Percentiles rank a stretch among this genome's conserved stretches.
These are phyloP conservation scores for Atkinsonella hypoxylon DNA, from an alignment of 2,329 filamentous ascomycete genomes.

Conservation along the genomic window DNA sequence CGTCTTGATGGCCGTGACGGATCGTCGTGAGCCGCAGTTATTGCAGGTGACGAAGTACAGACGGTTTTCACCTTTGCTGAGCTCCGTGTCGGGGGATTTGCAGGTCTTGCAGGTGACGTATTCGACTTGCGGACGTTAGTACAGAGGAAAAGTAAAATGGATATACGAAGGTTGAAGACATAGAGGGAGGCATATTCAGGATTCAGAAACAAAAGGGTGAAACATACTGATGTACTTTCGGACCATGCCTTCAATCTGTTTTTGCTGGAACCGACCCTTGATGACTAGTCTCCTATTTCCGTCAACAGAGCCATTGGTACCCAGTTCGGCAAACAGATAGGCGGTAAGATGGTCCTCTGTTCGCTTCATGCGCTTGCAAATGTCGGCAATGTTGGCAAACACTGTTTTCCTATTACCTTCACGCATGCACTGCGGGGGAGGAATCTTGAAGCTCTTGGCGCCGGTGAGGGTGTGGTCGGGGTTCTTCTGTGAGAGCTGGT, in stretches of 20 bases:
- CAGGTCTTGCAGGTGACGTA: slow-evolving; percentile 99
- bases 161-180: no score
- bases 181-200: background rate
- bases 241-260: slow-evolving; percentile 96
- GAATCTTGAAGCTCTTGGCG: slow-evolving; percentile 96
- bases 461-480: slow-evolving; percentile 85
- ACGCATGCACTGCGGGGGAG: slow-evolving; percentile 93
- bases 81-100: slow-evolving; percentile 83
- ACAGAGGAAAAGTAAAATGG: background rate
- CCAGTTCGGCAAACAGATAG: slow-evolving; percentile 95
- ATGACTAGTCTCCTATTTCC: slow-evolving; percentile 88
- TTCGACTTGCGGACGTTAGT: slow-evolving; percentile 48
- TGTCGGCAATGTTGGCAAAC: slow-evolving; percentile 97
- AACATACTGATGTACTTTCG: slow-evolving; percentile 83
- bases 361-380: slow-evolving; percentile 99
- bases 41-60: slow-evolving; percentile 97
- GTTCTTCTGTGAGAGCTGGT: slow-evolving; percentile 87
- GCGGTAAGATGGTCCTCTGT: slow-evolving; percentile 95
- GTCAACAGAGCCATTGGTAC: slow-evolving; percentile 91
- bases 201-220: no score
- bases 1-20: slow-evolving; percentile 96
- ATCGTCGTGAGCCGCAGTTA: slow-evolving; percentile 69
- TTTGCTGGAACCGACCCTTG: slow-evolving; percentile 99
- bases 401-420: slow-evolving; percentile 99
- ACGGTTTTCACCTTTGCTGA: slow-evolving; percentile 98